Base-by-base conservation (phyloP, 257 asterid genomes). In the Lithospermum erythrorhizon region DNA sequence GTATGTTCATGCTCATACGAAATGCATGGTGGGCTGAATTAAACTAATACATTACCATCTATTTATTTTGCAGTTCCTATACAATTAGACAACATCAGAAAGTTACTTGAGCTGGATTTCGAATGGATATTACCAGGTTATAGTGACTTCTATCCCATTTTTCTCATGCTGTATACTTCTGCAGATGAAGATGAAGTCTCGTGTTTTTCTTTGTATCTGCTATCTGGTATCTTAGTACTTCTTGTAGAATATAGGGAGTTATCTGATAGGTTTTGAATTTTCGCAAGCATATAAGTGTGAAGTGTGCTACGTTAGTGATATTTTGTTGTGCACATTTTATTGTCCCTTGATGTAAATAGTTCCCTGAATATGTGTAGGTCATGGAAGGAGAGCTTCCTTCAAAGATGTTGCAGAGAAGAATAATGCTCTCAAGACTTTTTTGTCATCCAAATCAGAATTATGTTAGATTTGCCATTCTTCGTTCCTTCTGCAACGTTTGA, bases 91-190 rank as follows among this genome's bases (percentile, higher is more conserved):
- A 82, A 83, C 58, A 85, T 85, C 41, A 69, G 72, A 59, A 72
- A 68, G 78, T 71, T 85, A 75, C 82, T 80, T n/a, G 79, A 74
- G 65, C 62, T 76, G 72, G 83, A 82, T 55, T 85, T 85, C 71
- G 85, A 82, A 68, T 85, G 94, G 94, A 82, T 85, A 64, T 63
- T 85, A 24, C 94, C 94, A 21, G 90, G 89, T 82, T 64, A 75
- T 68, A 10, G 49, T 53, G 35, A 47, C 20, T 53, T 4, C 24
- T 20, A 24, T 30, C 16, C 9, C 51, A 9, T 17, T n/a, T 29
- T 25, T 19, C 8, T 29, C 32, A n/a, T 52, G 6, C 41, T 52
- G 57, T n/a, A 53, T n/a, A 24, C 6, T 55, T 18, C 19, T 24
- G 2, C 18, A 18, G 19, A 9, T 22, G 51, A 51, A 9, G 48